These are phyloP conservation scores for Leccinum arenicola DNA, from an alignment of 768 basidiomycete genomes.

Conservation along the genomic window DNA sequence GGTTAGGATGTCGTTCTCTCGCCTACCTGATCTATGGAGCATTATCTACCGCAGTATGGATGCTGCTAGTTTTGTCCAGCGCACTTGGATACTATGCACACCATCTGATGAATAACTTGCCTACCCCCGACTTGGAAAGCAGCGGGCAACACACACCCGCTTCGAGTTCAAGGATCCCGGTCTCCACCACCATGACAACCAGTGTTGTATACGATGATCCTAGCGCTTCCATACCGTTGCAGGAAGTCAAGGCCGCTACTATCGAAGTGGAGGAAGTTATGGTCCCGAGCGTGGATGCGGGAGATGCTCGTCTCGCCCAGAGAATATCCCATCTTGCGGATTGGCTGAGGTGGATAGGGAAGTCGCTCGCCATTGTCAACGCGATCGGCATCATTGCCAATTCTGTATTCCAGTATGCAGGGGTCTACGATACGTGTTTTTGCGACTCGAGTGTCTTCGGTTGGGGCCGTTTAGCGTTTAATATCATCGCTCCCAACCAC, in stretches of 20 bases:
- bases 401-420: slow-evolving; percentile 30
- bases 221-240: not conserved
- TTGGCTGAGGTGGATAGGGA: slow-evolving; percentile 25
- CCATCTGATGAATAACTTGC: not conserved
- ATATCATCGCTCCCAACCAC: slow-evolving; percentile 19
- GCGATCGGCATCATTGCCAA: slow-evolving; percentile 24
- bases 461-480: slow-evolving; percentile 25
- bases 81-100: slow-evolving; percentile 20
- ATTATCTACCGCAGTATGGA: slow-evolving; percentile 31
- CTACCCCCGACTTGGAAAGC: not conserved
- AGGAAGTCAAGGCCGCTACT: not conserved
- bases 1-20: slow-evolving; percentile 35
- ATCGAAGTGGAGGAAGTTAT: not conserved
- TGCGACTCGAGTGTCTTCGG: slow-evolving; percentile 27
- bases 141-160: not conserved
- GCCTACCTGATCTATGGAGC: slow-evolving; percentile 31
- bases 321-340: slow-evolving; percentile 4
- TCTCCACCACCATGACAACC: not conserved
- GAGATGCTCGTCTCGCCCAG: not conserved
- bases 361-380: slow-evolving; percentile 29
- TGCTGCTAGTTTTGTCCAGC: slow-evolving; percentile 31
- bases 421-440: slow-evolving; percentile 28
- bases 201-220: not conserved
- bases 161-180: not conserved
- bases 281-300: not conserved